Evolutionary conservation across 345 rosid species (phyloP).

Genomic region (Eucalyptus pauciflora): DNA sequence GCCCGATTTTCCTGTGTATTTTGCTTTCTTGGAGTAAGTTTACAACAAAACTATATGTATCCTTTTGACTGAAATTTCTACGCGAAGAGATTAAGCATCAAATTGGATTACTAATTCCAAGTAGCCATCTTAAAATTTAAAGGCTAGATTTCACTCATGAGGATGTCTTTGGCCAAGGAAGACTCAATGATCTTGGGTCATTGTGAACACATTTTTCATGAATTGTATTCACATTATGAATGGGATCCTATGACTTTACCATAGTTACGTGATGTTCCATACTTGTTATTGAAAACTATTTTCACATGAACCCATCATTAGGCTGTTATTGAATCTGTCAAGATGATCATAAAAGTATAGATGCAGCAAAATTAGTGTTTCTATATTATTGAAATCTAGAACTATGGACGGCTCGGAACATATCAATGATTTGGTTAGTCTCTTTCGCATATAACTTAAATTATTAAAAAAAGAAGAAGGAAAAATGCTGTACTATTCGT

Average conservation of each 20-base stretch:
- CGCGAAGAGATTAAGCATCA: fast-evolving
- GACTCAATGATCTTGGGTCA: neutral
- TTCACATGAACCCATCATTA: fast-evolving
- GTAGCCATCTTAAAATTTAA: too few relatives aligned
- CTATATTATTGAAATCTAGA: neutral
- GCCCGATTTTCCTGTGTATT: fast-evolving
- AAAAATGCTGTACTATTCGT: neutral
- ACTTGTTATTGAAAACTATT: neutral
- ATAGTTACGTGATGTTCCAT: neutral
- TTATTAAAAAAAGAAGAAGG: neutral
- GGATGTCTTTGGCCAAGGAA: too few relatives aligned
- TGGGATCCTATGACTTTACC: neutral
- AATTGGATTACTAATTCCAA: fast-evolving
- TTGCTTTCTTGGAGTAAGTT: too few relatives aligned
- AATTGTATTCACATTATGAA: neutral
- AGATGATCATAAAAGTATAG: neutral
- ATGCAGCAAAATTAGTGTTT: neutral
- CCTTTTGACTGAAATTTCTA: too few relatives aligned
- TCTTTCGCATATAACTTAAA: neutral
- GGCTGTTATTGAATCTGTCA: neutral
- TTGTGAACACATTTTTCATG: neutral
- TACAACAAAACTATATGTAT: too few relatives aligned
- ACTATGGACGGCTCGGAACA: neutral
- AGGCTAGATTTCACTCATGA: too few relatives aligned
- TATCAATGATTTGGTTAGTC: neutral